Base-by-base conservation (phyloP, 1,284 basidiomycete genomes). In the Puccinia hordei region DNA sequence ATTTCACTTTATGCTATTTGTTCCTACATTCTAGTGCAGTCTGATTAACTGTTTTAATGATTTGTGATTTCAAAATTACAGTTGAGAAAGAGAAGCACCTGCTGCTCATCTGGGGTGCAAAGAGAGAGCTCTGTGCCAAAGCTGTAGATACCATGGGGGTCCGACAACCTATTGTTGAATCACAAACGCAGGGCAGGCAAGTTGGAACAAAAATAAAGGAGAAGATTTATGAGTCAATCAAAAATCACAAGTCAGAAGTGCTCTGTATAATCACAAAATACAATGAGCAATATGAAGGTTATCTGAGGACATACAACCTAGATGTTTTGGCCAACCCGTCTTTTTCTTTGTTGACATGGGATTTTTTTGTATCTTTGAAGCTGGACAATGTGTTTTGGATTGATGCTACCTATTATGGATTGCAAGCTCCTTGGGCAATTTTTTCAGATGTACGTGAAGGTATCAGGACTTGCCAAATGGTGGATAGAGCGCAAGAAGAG, bases 141-240 rank as follows among this genome's bases (percentile, higher is more conserved):
- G 66, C 66, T 6, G n/a, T 68, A 9, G 41, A 68, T 0, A 46
- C 49, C 9, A 68, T 27, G 46, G 66, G 66, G 17, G 66, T 68
- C 15, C 27, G 41, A 15, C 66, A 68, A 22, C 66, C 66, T 0
- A 68, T 68, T 13, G 0, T 15, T 13, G 66, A 68, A 49, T 68
- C 66, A 10, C 66, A 49, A 46, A 46, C 27, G 15, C 19, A 41
- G 3, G 66, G 66, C 4, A 8, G 66, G 41, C 41, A 17, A 9
- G 66, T 68, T 10, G 66, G 46, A 22, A 68, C 66, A 2, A 46
- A 49, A 46, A 19, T 68, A 12, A 68, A 68, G 38, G 66, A 68
- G 27, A 68, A 49, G 27, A 68, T 68, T 33, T 68, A 19, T 68
- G 66, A 68, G 27, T 46, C 66, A 2, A 68, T 68, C 27, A 68